phyloP scores from a whole-genome alignment of 2,329 filamentous ascomycete species.

The Xylaria hypoxylon region DNA sequence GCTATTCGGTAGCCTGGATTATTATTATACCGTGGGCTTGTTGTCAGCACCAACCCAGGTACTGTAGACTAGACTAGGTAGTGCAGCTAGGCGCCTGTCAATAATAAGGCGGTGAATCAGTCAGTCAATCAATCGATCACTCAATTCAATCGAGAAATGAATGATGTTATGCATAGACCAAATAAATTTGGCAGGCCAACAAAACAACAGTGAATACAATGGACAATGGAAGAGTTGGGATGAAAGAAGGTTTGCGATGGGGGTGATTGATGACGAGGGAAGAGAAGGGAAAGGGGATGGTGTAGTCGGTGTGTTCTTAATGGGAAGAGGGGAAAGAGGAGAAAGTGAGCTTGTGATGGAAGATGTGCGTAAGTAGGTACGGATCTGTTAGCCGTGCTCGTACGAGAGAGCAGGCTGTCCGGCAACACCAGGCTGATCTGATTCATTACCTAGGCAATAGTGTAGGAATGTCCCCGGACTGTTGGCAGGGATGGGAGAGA shows the following conservation, averaged over 20 bases:
- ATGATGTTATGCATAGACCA: not conserved
- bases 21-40: not conserved
- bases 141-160: conserved; percentile 8
- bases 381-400: not conserved
- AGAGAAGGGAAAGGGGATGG: not conserved
- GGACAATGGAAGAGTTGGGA: not conserved
- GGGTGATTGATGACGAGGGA: conserved; percentile 7
- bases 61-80: too few species aligned
- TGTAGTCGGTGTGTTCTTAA: not conserved
- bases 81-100: not conserved
- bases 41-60: conserved; percentile 4
- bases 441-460: conserved; percentile 1
- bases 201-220: not conserved
- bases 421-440: conserved; percentile 1
- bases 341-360: conserved; percentile 30
- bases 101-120: conserved; percentile 27
- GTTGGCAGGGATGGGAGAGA: conserved; percentile 4
- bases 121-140: conserved; percentile 13
- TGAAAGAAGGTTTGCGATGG: conserved; percentile 5
- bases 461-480: conserved; percentile 6
- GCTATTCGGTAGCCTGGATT: not conserved
- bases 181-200: not conserved
- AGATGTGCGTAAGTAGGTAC: conserved; percentile 30
- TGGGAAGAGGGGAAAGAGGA: conserved; percentile 23
- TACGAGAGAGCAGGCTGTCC: not conserved